These are phyloP conservation scores for Chrysopogon serrulatus DNA, from an alignment of 176 grass and related monocot species.

Conservation along the genomic window DNA sequence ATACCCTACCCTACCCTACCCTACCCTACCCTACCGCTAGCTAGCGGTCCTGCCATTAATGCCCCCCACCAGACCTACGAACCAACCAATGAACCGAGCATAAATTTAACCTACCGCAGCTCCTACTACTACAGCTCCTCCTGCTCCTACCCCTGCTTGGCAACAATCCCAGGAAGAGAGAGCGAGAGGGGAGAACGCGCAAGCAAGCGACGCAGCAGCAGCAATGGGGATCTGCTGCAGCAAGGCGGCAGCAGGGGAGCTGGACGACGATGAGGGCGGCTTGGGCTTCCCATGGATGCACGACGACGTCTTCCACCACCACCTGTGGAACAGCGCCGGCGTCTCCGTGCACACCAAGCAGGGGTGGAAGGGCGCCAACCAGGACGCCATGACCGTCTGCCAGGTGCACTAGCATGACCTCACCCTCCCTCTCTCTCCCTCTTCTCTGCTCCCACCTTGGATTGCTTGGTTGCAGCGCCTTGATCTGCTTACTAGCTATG, in stretches of 20 bases:
- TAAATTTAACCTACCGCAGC: too few relatives aligned
- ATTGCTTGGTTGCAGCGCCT: not conserved
- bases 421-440: not conserved
- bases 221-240: constrained; percentile 84
- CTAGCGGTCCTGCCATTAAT: not conserved
- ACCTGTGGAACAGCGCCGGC: constrained; percentile 33
- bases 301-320: constrained; percentile 37
- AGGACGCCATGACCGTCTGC: constrained; percentile 82
- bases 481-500: too few relatives aligned
- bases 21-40: too few relatives aligned
- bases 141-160: too few relatives aligned
- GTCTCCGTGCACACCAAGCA: constrained; percentile 83
- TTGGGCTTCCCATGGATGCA: constrained; percentile 35
- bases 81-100: not conserved
- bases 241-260: constrained; percentile 25
- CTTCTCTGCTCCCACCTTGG: not conserved
- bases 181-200: not conserved
- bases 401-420: constrained; percentile 24
- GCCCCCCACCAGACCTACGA: not conserved
- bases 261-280: constrained; percentile 15
- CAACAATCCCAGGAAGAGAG: too few relatives aligned
- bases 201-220: not conserved
- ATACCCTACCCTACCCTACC: too few relatives aligned
- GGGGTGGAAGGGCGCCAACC: constrained; percentile 91
- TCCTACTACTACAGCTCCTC: too few relatives aligned